A percentile compares a stretch with the other conserved stretches of the same genome.
Conservation (phyloP, 2,329 filamentous ascomycete genomes). For the Fusarium beomiforme region DNA sequence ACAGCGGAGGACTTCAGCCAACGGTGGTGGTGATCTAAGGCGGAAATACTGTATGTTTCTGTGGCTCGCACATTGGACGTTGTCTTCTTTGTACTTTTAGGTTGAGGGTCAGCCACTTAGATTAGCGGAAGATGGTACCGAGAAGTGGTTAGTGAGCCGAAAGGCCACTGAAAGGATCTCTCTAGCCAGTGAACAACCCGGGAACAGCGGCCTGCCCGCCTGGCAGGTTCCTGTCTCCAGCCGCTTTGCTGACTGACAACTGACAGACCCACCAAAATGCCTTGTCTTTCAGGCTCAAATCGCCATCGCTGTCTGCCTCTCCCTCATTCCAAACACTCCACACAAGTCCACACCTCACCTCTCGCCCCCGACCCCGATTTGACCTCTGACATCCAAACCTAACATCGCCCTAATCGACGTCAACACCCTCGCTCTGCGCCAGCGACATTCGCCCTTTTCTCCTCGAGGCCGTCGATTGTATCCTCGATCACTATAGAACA, state of each 20-base stretch:
- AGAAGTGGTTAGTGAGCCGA: slow-evolving; percentile 29
- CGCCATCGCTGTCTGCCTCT: slow-evolving; percentile 29
- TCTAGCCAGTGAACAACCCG: slow-evolving; percentile 11
- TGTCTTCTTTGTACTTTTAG: slow-evolving; percentile 20
- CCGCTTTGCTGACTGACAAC: slow-evolving; percentile 16
- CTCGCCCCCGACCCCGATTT: slow-evolving; percentile 42
- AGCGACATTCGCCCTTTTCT: slow-evolving; percentile 40
- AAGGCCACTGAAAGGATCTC: slow-evolving; percentile 2
- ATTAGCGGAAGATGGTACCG: slow-evolving; percentile 26
- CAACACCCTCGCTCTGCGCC: slow-evolving; percentile 37
- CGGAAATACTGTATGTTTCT: not conserved
- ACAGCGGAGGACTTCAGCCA: slow-evolving; percentile 5
- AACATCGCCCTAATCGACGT: slow-evolving; percentile 37
- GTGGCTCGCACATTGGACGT: no score
- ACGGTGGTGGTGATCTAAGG: not conserved
- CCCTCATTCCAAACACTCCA: slow-evolving; percentile 45
- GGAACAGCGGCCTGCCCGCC: slow-evolving; percentile 19
- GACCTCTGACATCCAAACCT: slow-evolving; percentile 43
- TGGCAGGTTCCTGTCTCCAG: slow-evolving; percentile 21
- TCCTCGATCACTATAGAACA: not conserved
- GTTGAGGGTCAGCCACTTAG: slow-evolving; percentile 26
- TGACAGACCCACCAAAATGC: slow-evolving; percentile 32
- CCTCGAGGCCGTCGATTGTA: slow-evolving; percentile 26
- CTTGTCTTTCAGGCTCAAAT: slow-evolving; percentile 48
- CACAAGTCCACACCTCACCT: slow-evolving; percentile 41